Evolutionary conservation across 2,329 filamentous ascomycete species (phyloP).

Genomic region (Zalaria obscura): DNA sequence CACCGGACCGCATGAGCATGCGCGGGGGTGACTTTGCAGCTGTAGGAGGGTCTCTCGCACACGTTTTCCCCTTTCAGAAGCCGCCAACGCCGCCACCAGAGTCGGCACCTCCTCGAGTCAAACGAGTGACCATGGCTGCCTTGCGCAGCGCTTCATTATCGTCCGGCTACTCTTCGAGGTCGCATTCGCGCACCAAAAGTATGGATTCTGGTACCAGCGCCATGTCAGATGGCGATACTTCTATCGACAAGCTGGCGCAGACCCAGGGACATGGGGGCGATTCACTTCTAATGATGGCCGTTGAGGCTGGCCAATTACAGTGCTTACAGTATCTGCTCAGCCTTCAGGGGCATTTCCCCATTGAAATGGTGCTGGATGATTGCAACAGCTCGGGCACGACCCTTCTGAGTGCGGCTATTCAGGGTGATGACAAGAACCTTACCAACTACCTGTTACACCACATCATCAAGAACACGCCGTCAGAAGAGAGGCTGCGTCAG

Average conservation of each 20-base stretch:
- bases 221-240: constrained; percentile 48
- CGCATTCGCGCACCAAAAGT: constrained; percentile 65
- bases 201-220: constrained; percentile 54
- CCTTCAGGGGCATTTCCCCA: constrained; percentile 60
- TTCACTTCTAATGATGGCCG: constrained; percentile 52
- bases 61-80: constrained; percentile 84
- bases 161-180: constrained; percentile 58
- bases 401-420: constrained; percentile 77
- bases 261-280: constrained; percentile 59
- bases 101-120: constrained; percentile 44
- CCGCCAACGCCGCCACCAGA: constrained; percentile 34
- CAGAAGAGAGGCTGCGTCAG: constrained; percentile 40
- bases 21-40: constrained; percentile 15
- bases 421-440: constrained; percentile 61
- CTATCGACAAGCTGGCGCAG: constrained; percentile 62
- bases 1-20: background rate
- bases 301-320: constrained; percentile 48
- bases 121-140: constrained; percentile 65
- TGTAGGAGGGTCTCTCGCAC: constrained; percentile 43
- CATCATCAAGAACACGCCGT: constrained; percentile 41
- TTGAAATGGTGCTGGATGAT: constrained; percentile 61
- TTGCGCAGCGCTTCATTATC: constrained; percentile 69
- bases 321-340: constrained; percentile 69
- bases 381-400: constrained; percentile 83
- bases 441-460: constrained; percentile 64